These are phyloP conservation scores for Aureobasidium mangrovei DNA, from an alignment of 2,329 filamentous ascomycete species.

Conservation along the genomic window DNA sequence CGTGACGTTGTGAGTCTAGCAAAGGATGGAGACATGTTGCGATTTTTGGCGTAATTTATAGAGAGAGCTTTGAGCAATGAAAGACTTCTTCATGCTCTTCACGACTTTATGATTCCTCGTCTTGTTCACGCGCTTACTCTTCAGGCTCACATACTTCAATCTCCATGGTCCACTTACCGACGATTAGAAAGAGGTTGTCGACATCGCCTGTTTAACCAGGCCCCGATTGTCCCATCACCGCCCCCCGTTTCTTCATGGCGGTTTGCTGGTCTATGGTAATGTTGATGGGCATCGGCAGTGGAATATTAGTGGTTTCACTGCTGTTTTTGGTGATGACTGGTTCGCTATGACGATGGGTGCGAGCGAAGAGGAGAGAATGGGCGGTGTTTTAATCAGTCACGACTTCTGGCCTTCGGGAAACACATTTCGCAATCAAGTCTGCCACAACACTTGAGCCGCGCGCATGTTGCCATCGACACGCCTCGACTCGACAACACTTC, in stretches of 20 bases:
- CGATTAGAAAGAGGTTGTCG: background rate
- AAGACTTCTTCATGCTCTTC: background rate
- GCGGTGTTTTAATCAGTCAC: background rate
- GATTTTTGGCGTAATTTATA: too few species aligned
- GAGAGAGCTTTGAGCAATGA: too few species aligned
- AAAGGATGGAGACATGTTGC: too few species aligned
- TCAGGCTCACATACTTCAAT: background rate
- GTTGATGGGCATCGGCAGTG: background rate
- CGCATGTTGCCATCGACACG: background rate
- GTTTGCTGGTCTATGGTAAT: background rate
- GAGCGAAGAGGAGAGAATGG: background rate
- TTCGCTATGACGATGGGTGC: background rate
- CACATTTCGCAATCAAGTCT: background rate
- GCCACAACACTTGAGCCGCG: background rate
- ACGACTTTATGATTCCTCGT: background rate
- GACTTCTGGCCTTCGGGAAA: slow-evolving; percentile 7
- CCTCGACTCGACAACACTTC: background rate
- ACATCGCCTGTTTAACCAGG: background rate
- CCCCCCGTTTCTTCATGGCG: background rate
- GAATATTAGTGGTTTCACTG: background rate
- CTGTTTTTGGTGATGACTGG: background rate
- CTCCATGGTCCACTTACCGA: background rate
- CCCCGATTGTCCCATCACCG: background rate
- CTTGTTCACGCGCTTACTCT: background rate
- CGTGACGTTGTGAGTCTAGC: background rate